Evolutionary conservation across 345 rosid genomes (phyloP).

Genomic region (Citrus sinensis): DVS_A1.0 CM039163.1:51419001-51419500

Average conservation of each 20-base stretch:
- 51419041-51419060: neutral
- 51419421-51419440: neutral
- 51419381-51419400: neutral
- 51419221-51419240: neutral
- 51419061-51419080: neutral
- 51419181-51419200: conserved; percentile 77
- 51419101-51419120: conserved; percentile 87
- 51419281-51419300: neutral
- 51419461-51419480: neutral
- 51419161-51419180: conserved; percentile 93
- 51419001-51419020: neutral
- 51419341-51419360: neutral
- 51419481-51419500: neutral
- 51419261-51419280: neutral
- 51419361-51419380: neutral
- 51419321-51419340: neutral
- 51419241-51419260: neutral
- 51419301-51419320: neutral
- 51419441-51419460: neutral
- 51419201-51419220: neutral
- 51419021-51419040: neutral
- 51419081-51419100: conserved; percentile 87
- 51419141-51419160: conserved; percentile 92
- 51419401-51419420: neutral
- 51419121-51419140: conserved; percentile 98